Evolutionary conservation across 306 rosid species (phyloP).

Genomic region (Abrus pulchellus): DNA sequence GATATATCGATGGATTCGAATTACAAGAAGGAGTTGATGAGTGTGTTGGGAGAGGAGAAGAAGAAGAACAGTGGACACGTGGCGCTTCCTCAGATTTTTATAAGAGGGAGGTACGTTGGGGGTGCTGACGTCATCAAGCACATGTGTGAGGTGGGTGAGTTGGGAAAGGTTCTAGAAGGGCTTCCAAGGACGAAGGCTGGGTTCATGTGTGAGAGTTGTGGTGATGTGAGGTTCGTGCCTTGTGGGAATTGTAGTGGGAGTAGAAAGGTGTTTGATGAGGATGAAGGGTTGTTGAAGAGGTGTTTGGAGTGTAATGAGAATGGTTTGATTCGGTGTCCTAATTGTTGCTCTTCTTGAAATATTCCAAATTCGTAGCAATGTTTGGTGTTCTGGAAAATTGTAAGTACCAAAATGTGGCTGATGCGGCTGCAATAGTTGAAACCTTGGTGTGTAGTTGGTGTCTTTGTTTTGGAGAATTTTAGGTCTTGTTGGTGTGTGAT

Average conservation of each 20-base stretch:
- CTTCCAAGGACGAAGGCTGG: slow-evolving; percentile 76
- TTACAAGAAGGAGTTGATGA: slow-evolving; percentile 74
- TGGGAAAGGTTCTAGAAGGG: slow-evolving; percentile 77
- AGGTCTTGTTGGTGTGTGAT: slow-evolving; percentile 62
- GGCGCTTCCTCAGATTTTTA: slow-evolving; percentile 80
- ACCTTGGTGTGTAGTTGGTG: neutral
- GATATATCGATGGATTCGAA: slow-evolving; percentile 85
- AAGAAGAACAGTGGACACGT: slow-evolving; percentile 52
- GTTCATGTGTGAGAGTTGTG: slow-evolving; percentile 80
- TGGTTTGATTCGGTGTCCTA: slow-evolving; percentile 86
- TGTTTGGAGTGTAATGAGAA: slow-evolving; percentile 92
- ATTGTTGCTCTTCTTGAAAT: slow-evolving; percentile 69
- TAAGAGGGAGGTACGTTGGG: slow-evolving; percentile 76
- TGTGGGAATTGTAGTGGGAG: slow-evolving; percentile 89
- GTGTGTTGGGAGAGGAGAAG: slow-evolving; percentile 65
- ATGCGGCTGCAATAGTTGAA: too few species aligned
- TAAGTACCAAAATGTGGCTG: too few species aligned
- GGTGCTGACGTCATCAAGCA: slow-evolving; percentile 81
- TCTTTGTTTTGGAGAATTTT: slow-evolving; percentile 42
- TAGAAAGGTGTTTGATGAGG: slow-evolving; percentile 88
- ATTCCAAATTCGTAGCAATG: too few species aligned
- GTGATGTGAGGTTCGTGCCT: slow-evolving; percentile 86
- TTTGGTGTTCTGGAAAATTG: neutral
- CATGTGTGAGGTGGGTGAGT: slow-evolving; percentile 79
- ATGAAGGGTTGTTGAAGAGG: slow-evolving; percentile 73